A percentile compares a stretch with the other conserved stretches of the same genome.
phyloP scores from a whole-genome alignment of 2,329 filamentous ascomycete species.

The Fusarium ambrosium region DNA sequence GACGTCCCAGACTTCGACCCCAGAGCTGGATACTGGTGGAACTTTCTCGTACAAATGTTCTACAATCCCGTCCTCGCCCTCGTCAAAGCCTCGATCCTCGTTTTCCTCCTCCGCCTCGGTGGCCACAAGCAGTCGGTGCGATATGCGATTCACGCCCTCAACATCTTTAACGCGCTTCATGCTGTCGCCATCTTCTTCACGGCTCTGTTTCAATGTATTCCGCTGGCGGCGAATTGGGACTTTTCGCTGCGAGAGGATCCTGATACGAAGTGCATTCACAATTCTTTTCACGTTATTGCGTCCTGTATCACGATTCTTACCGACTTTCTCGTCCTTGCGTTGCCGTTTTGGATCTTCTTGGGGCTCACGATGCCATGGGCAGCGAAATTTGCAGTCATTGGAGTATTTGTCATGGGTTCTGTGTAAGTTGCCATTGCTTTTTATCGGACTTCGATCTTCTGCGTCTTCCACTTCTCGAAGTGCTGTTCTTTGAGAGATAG shows the following conservation, averaged over 20 bases:
- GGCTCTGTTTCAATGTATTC: conserved; percentile 57
- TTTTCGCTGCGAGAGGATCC: conserved; percentile 33
- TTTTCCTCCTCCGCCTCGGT: conserved; percentile 60
- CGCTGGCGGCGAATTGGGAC: conserved; percentile 53
- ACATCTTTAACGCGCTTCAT: conserved; percentile 47
- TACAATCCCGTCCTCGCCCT: conserved; percentile 62
- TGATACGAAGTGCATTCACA: conserved; percentile 52
- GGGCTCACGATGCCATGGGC: conserved; percentile 54
- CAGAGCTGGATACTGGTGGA: conserved; percentile 48
- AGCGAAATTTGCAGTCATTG: conserved; percentile 55
- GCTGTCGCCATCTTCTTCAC: conserved; percentile 54
- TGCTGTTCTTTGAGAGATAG: neutral
- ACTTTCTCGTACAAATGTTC: conserved; percentile 56
- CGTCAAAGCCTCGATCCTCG: conserved; percentile 59
- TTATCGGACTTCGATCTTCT: neutral
- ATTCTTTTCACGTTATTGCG: conserved; percentile 50
- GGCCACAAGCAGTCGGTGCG: conserved; percentile 51
- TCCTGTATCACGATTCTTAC: conserved; percentile 57
- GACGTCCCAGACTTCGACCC: conserved; percentile 41
- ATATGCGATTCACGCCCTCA: conserved; percentile 30
- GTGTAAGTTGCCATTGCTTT: conserved; percentile 46
- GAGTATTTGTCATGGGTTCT: conserved; percentile 55
- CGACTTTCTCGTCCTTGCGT: conserved; percentile 55
- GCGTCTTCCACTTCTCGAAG: neutral
- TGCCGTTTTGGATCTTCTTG: conserved; percentile 58